Percentiles rank a stretch among this genome's conserved stretches.
phyloP scores from a whole-genome alignment of 768 basidiomycete species.

The Hydnum rufescens region DNA sequence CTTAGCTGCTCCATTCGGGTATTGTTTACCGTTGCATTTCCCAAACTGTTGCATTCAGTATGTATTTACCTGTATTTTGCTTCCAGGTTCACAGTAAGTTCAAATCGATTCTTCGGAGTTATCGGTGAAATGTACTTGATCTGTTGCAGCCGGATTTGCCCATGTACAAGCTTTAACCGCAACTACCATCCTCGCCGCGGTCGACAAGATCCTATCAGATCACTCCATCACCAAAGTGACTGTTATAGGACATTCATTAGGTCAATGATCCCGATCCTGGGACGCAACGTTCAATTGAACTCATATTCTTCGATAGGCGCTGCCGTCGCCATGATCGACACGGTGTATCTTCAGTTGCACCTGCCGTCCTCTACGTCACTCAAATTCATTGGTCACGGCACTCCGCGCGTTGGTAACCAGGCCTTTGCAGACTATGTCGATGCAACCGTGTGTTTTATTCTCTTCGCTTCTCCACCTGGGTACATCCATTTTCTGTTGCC shows the following conservation, averaged over 20 bases:
- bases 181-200: constrained; percentile 16
- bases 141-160: no score
- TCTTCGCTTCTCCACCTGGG: not conserved
- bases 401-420: not conserved
- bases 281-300: no score
- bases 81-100: no score
- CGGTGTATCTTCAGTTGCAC: not conserved
- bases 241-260: constrained; percentile 24
- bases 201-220: constrained; percentile 13
- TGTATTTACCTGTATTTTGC: no score
- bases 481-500: not conserved
- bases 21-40: constrained; percentile 25
- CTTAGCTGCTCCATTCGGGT: constrained; percentile 23
- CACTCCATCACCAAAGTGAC: constrained; percentile 15
- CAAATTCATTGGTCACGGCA: not conserved
- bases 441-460: not conserved
- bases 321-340: not conserved
- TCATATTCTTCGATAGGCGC: no score
- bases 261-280: no score
- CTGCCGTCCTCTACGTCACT: not conserved
- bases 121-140: no score
- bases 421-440: not conserved
- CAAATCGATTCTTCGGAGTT: no score
- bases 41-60: constrained; percentile 10
- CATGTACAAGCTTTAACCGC: no score